Base-by-base conservation (phyloP, 305 asterid species). In the Fraxinus paxiana region DNA sequence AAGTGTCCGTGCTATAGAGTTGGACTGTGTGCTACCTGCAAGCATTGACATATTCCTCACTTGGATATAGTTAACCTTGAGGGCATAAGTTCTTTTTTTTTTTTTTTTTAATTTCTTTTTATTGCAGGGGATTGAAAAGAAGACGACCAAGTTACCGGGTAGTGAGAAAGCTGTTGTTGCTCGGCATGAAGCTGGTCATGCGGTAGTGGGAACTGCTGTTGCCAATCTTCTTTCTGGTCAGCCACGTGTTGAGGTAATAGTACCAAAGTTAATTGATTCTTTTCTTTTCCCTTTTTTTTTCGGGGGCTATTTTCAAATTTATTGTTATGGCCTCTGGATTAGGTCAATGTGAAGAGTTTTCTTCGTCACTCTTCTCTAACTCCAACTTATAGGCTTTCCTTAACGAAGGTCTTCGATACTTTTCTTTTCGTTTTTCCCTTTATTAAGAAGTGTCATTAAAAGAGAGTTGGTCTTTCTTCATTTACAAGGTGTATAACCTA, bases 161-260 rank as follows among this genome's bases (percentile, higher is more conserved):
- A 87, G 89, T 84, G 99, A 96, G 93, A 96, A 93, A 87, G 98
- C 94, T 76, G 98, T 93, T 85, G 98, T 96, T 84, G 98, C 99
- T 59, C 88, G 98, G 73, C 99, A 96, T 88, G 99, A 96, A 90
- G 99, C 96, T 86, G 99, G 99, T 74, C 99, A 96, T 82, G 99
- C 99, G 26, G 98, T 96, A 61, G 98, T 96, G 65, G 99, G 98
- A 77, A 96, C 98, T 67, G 99, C 98, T 79, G 98, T 96, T 83
- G 98, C 99, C 56, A 93, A 90, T 87, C 98, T 96, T 85, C 95
- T 96, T 81, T 80, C 96, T 72, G 98, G 98, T 69, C 99, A 96
- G 86, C 97, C 98, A 37, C 92, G 98, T 34, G 99, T 96, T 80
- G 97, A 92, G 99, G 99, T 94, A 92, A 78, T 77, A 31, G 17